These are phyloP conservation scores for Nicotiana knightiana DNA, from an alignment of 257 asterid genomes.

Conservation along the genomic window DNA sequence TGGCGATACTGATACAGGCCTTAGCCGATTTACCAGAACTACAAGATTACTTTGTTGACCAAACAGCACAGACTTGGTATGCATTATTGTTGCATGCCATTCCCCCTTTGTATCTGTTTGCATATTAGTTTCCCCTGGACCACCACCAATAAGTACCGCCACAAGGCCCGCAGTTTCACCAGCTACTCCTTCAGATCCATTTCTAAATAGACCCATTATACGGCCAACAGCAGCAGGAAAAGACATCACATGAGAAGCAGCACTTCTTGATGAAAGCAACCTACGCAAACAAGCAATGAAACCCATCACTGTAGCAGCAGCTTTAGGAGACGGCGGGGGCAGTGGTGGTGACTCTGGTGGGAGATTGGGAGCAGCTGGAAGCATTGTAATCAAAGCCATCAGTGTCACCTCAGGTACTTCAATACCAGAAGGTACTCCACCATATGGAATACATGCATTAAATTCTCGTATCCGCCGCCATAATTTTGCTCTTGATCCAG, in stretches of 20 bases:
- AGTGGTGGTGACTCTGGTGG: constrained; percentile 94
- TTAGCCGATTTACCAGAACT: constrained; percentile 84
- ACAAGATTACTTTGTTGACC: constrained; percentile 67
- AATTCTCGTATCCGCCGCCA: constrained; percentile 99
- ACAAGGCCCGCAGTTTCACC: constrained; percentile 83
- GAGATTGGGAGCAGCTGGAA: constrained; percentile 94
- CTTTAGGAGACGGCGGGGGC: constrained; percentile 99
- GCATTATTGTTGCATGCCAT: constrained; percentile 93
- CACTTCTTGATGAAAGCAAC: constrained; percentile 83
- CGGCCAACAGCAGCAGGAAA: constrained; percentile 99
- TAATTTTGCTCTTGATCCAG: constrained; percentile 98
- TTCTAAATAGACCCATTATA: constrained; percentile 92
- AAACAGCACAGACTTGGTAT: constrained; percentile 82
- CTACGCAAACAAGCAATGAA: constrained; percentile 90
- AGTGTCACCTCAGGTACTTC: constrained; percentile 98
- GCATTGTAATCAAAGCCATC: constrained; percentile 96
- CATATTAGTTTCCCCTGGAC: constrained; percentile 79
- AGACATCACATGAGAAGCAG: constrained; percentile 96
- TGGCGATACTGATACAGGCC: constrained; percentile 87
- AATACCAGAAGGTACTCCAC: constrained; percentile 77
- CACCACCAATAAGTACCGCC: constrained; percentile 95
- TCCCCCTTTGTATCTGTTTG: constrained; percentile 84
- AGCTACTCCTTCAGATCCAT: constrained; percentile 96
- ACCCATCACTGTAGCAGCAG: constrained; percentile 97
- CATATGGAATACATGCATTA: constrained; percentile 85